Percentiles rank a stretch among this genome's conserved stretches.
Evolutionary conservation across 768 basidiomycete genomes (phyloP).

Genomic region (Hydnomerulius pinastri): DNA sequence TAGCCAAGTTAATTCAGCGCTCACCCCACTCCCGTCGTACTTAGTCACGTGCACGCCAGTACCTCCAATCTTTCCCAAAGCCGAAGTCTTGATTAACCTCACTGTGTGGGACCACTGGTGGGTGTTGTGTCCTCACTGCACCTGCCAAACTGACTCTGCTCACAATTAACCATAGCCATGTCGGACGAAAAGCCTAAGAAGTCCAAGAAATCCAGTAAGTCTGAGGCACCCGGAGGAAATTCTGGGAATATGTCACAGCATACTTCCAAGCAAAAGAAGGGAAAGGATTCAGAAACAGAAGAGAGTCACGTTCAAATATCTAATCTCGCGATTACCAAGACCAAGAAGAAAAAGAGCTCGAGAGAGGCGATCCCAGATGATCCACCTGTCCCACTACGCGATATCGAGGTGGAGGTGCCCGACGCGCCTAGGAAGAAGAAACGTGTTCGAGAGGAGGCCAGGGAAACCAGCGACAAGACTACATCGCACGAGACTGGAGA

Average conservation of each 20-base stretch:
- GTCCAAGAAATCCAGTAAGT: slow-evolving; percentile 1
- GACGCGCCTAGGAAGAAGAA: not conserved
- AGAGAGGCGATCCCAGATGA: not conserved
- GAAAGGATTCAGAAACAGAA: not conserved
- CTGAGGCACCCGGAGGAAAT: not conserved
- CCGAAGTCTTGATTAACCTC: not conserved
- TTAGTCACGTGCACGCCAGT: not conserved
- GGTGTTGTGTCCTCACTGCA: not conserved
- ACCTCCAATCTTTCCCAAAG: too few species aligned
- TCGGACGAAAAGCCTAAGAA: slow-evolving; percentile 4
- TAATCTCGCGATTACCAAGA: not conserved
- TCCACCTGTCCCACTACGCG: not conserved
- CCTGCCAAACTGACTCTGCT: not conserved
- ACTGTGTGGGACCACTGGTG: not conserved
- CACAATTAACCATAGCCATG: slow-evolving; percentile 8
- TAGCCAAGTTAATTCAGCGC: too few species aligned
- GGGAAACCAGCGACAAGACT: not conserved
- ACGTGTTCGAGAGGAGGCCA: not conserved
- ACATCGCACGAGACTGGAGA: not conserved
- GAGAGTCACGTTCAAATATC: too few species aligned
- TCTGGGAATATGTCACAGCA: too few species aligned
- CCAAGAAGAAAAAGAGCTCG: not conserved
- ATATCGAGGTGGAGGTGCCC: not conserved
- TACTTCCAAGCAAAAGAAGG: too few species aligned
- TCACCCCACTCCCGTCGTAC: not conserved